A percentile compares a stretch with the other conserved stretches of the same genome.
Conservation (phyloP, 2,329 filamentous ascomycete species). For the Fusarium vanettenii region DNA sequence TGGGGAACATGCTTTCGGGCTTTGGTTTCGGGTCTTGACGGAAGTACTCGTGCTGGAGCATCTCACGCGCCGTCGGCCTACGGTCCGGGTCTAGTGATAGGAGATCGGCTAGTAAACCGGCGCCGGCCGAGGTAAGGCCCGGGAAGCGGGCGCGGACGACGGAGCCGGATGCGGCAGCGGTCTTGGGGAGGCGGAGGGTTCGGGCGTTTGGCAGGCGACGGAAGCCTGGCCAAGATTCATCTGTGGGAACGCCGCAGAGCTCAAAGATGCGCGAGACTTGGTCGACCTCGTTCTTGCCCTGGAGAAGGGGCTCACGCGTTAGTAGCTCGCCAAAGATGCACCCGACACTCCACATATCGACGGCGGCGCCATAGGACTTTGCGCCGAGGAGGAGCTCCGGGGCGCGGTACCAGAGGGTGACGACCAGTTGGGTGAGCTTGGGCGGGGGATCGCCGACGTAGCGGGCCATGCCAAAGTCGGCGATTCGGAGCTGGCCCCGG, state of each 20-base stretch:
- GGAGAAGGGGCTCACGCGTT: slow-evolving; percentile 82
- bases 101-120: slow-evolving; percentile 74
- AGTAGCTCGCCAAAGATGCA: slow-evolving; percentile 96
- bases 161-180: slow-evolving; percentile 55
- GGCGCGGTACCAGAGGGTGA: slow-evolving; percentile 96
- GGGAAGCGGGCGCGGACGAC: slow-evolving; percentile 83
- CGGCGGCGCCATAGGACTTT: slow-evolving; percentile 76
- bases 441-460: slow-evolving; percentile 84
- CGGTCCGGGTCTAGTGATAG: slow-evolving; percentile 79
- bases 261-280: slow-evolving; percentile 89
- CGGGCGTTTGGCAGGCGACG: slow-evolving; percentile 88
- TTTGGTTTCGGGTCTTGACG: slow-evolving; percentile 90
- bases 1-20: slow-evolving; percentile 92
- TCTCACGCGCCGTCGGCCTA: slow-evolving; percentile 77
- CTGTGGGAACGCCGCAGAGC: slow-evolving; percentile 86
- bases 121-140: slow-evolving; percentile 80
- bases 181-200: slow-evolving; percentile 75
- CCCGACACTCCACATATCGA: slow-evolving; percentile 97
- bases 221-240: slow-evolving; percentile 87
- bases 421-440: slow-evolving; percentile 89
- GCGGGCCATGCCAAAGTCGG: slow-evolving; percentile 97
- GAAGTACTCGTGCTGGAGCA: slow-evolving; percentile 88
- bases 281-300: slow-evolving; percentile 93
- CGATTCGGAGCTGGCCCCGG: slow-evolving; percentile 92
- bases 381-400: slow-evolving; percentile 91